Percentiles rank a stretch among this genome's conserved stretches.
Conservation (phyloP, 768 basidiomycete species). For the Termitomyces sp. region DNA sequence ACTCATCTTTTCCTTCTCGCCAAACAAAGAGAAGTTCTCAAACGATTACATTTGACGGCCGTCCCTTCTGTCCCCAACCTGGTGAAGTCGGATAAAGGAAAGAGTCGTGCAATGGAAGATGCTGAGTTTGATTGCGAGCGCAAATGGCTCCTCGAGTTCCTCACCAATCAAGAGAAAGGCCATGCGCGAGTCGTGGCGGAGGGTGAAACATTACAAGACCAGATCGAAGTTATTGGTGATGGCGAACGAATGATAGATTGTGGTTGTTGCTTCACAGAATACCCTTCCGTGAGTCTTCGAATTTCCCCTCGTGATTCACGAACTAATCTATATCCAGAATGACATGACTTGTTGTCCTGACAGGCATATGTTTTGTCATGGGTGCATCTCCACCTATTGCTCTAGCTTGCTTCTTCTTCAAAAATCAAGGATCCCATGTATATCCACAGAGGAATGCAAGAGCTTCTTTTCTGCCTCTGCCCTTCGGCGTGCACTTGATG, state of each 20-base stretch:
- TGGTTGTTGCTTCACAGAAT: constrained; percentile 62
- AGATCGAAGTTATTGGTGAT: not conserved
- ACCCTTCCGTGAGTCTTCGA: constrained; percentile 14
- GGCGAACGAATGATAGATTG: constrained; percentile 51
- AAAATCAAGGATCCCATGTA: constrained; percentile 55
- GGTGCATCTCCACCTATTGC: constrained; percentile 59
- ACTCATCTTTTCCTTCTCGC: constrained; percentile 45
- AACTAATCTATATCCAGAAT: constrained; percentile 35
- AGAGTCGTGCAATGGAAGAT: constrained; percentile 40
- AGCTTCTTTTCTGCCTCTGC: constrained; percentile 58
- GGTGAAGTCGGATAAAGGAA: constrained; percentile 32
- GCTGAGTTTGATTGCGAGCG: constrained; percentile 43
- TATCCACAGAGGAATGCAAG: constrained; percentile 44
- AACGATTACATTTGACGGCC: constrained; percentile 31
- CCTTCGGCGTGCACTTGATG: constrained; percentile 54
- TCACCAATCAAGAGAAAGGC: not conserved
- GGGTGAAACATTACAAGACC: not conserved
- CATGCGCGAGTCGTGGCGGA: not conserved
- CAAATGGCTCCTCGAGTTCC: constrained; percentile 11
- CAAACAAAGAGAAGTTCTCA: constrained; percentile 19
- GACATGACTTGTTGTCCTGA: constrained; percentile 76
- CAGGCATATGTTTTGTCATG: constrained; percentile 69
- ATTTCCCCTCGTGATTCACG: not conserved
- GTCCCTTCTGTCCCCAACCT: constrained; percentile 21
- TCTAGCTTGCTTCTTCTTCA: constrained; percentile 55